Evolutionary conservation across 2,329 filamentous ascomycete species (phyloP).

Genomic region (Cryphonectria parasitica): DNA sequence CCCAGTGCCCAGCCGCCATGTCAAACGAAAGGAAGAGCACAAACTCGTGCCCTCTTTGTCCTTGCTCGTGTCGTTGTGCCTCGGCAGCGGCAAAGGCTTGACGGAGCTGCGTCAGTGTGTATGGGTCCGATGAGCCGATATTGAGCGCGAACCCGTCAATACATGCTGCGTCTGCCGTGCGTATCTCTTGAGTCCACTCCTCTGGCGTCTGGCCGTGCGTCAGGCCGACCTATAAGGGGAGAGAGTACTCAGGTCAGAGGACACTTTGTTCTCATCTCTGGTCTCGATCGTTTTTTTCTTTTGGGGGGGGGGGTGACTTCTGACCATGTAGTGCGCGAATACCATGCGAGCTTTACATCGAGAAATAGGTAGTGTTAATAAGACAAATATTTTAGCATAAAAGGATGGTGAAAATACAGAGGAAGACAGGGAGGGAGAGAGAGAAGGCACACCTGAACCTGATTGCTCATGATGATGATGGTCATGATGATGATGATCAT

Average conservation of each 20-base stretch:
- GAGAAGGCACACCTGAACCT: neutral
- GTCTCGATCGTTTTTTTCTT: neutral
- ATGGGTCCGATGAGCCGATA: conserved; percentile 40
- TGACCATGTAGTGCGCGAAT: conserved; percentile 38
- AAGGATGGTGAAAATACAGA: neutral
- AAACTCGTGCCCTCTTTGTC: conserved; percentile 34
- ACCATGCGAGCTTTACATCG: conserved; percentile 28
- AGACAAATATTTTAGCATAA: too few species aligned
- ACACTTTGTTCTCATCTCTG: neutral
- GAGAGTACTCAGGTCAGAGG: neutral
- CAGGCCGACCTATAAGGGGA: conserved; percentile 37
- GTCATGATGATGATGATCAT: neutral
- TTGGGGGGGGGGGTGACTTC: too few species aligned
- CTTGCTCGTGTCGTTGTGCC: conserved; percentile 23
- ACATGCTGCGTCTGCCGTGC: conserved; percentile 41
- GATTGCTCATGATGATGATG: conserved; percentile 3
- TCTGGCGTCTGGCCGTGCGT: conserved; percentile 36
- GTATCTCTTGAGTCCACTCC: conserved; percentile 42
- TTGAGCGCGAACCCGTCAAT: conserved; percentile 49
- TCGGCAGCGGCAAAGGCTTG: conserved; percentile 40
- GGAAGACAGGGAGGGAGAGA: too few species aligned
- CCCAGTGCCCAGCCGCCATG: conserved; percentile 38
- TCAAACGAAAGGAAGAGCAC: conserved; percentile 43
- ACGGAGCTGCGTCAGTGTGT: conserved; percentile 39
- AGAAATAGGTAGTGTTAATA: too few species aligned